phyloP scores from a whole-genome alignment of 257 asterid species.

The Striga asiatica region DNA sequence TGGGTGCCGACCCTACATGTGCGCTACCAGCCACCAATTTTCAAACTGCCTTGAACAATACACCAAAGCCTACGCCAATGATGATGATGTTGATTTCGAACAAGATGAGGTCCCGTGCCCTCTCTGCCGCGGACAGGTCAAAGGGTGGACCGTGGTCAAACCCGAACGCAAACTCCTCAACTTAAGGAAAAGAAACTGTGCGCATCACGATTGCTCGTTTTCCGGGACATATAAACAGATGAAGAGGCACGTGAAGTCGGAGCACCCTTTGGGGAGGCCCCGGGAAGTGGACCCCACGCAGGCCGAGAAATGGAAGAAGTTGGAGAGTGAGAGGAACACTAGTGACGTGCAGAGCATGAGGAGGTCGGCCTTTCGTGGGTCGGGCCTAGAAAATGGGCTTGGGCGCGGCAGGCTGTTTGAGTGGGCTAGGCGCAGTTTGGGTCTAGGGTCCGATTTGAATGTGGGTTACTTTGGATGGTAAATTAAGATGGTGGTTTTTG shows the following conservation, averaged over 20 bases:
- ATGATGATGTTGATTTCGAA: background rate
- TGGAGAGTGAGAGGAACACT: conserved; percentile 64
- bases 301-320: conserved; percentile 62
- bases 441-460: conserved; percentile 18
- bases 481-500: no score
- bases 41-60: conserved; percentile 86
- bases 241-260: conserved; percentile 53
- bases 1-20: conserved; percentile 89
- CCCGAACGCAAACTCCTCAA: conserved; percentile 53
- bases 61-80: conserved; percentile 49
- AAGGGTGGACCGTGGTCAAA: conserved; percentile 81
- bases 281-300: conserved; percentile 68
- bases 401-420: conserved; percentile 1
- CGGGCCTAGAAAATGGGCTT: conserved; percentile 48
- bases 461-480: no score
- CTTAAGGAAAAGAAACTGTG: conserved; percentile 47
- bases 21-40: conserved; percentile 65
- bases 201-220: conserved; percentile 62
- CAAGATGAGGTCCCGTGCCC: conserved; percentile 57
- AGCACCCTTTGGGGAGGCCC: conserved; percentile 67
- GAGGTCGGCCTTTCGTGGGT: conserved; percentile 70
- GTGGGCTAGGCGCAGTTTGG: conserved; percentile 15
- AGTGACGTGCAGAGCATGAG: conserved; percentile 66
- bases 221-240: conserved; percentile 58
- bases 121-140: conserved; percentile 82